Base-by-base conservation (phyloP, 345 rosid species). In the Salix purpurea region DNA sequence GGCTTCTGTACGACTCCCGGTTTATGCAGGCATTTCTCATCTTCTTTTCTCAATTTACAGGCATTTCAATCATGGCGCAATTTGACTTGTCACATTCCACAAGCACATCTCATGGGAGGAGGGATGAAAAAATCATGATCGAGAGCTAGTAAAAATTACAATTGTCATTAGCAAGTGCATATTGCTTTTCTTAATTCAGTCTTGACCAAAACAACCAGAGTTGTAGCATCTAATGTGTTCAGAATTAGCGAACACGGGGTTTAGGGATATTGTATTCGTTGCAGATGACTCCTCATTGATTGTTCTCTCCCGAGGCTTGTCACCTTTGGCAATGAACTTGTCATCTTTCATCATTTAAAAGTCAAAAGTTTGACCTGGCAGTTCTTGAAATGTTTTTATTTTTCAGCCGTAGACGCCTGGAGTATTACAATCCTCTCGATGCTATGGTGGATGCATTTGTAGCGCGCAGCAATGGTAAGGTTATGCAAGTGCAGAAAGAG, bases 361-460 rank as follows among this genome's bases (percentile, higher is more conserved):
- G 37, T 65, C 9, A 19, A 26, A 4, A 4, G 12, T 30, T 16
- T 34, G 40, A 7, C 7, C 3, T 0, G 24, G 39, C 23, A 0
- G 0, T 1, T 34, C 7, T 36, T 21, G 46, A 8, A 66, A 36
- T 2, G 46, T 5, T 19, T 67, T 36, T 5, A 5, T 36, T 36
- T 36, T 36, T 32, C 36, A 34, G 36, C 6, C 36, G 36, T 34
- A 34, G 6, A 34, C 36, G 36, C 36, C 36, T 72, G 2, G 79
- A 65, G n/a, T 76, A 79, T 69, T 62, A 52, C 21, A 72, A 72
- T 39, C 65, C 76, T 11, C 72, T 82, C 26, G 82, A 82, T 72
- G 85, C 82, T 2, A 72, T 68, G 82, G 77, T 72, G 7, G 80
- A 81, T 14, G 75, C 78, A 19, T 81, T 74, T 70, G 66, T 78